Evolutionary conservation across 2,329 filamentous ascomycete species (phyloP).

Genomic region (Claviceps maximensis): DNA sequence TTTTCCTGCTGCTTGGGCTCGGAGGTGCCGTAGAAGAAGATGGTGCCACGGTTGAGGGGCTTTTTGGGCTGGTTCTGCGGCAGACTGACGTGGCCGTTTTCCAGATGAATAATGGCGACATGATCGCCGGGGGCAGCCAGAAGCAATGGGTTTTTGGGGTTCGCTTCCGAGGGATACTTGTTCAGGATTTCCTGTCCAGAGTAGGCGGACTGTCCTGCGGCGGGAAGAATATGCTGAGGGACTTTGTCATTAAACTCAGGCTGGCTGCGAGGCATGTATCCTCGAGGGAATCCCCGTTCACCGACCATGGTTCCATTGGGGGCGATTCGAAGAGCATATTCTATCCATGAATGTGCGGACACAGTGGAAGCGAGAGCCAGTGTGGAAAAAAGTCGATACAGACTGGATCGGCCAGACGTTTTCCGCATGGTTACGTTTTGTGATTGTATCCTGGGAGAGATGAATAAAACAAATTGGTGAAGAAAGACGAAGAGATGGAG

Average conservation of each 20-base stretch:
- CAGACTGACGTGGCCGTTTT: conserved; percentile 64
- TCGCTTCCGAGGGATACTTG: conserved; percentile 21
- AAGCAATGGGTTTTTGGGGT: conserved; percentile 48
- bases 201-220: conserved; percentile 49
- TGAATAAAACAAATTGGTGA: neutral
- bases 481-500: neutral
- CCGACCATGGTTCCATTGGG: conserved; percentile 62
- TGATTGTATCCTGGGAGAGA: conserved; percentile 6
- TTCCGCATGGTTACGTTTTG: neutral
- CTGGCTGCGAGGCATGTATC: conserved; percentile 45
- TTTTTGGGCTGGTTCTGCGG: conserved; percentile 44
- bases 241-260: conserved; percentile 42
- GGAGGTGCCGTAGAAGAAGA: conserved; percentile 61
- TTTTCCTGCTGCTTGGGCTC: conserved; percentile 38
- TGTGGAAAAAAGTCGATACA: conserved; percentile 9
- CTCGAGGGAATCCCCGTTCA: conserved; percentile 60
- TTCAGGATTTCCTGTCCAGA: conserved; percentile 40
- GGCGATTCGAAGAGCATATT: conserved; percentile 58
- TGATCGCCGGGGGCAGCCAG: conserved; percentile 45
- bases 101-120: conserved; percentile 54
- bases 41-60: conserved; percentile 52
- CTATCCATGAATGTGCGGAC: conserved; percentile 68
- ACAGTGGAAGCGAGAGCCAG: conserved; percentile 19
- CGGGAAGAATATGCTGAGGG: conserved; percentile 53
- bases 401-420: neutral